A percentile compares a stretch with the other conserved stretches of the same genome.
Evolutionary conservation across 1,284 basidiomycete species (phyloP).

Genomic region (Amylostereum areolatum): DNA sequence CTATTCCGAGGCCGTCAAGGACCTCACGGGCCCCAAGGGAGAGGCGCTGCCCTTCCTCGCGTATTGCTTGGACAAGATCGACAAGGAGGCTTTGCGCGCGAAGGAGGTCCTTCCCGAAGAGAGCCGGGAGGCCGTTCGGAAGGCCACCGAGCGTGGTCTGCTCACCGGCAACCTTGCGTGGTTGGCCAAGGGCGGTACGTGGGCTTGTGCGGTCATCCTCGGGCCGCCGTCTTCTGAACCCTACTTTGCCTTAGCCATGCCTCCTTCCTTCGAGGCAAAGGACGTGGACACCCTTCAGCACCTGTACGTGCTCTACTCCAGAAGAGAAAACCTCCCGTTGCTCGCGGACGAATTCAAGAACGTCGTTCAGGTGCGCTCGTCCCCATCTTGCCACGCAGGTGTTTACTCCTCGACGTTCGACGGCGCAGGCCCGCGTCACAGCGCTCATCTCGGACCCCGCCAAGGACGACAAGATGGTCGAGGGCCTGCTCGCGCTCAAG

Average conservation of each 20-base stretch:
- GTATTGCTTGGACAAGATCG: conserved; percentile 38
- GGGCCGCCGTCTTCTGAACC: neutral
- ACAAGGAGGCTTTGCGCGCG: conserved; percentile 52
- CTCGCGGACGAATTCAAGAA: conserved; percentile 61
- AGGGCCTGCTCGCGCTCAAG: conserved; percentile 69
- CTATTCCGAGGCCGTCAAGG: conserved; percentile 46
- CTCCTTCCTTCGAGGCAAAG: conserved; percentile 49
- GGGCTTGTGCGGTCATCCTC: neutral
- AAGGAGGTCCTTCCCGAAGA: conserved; percentile 43
- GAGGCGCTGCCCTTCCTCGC: conserved; percentile 50
- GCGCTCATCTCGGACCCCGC: conserved; percentile 52
- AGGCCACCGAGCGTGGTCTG: conserved; percentile 48
- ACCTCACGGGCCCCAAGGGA: conserved; percentile 30
- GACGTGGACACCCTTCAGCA: conserved; percentile 43
- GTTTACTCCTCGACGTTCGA: neutral
- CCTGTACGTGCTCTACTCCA: conserved; percentile 61
- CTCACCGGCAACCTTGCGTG: conserved; percentile 47
- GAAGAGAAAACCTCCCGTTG: conserved; percentile 49
- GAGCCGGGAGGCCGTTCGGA: conserved; percentile 43
- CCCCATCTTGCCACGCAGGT: neutral
- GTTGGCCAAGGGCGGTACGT: conserved; percentile 52
- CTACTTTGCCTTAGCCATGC: conserved; percentile 48
- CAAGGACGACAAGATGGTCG: conserved; percentile 75
- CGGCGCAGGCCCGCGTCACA: conserved; percentile 44
- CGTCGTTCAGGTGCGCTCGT: conserved; percentile 43